Base-by-base conservation (phyloP, 768 basidiomycete genomes). In the Amanita rubescens region DNA sequence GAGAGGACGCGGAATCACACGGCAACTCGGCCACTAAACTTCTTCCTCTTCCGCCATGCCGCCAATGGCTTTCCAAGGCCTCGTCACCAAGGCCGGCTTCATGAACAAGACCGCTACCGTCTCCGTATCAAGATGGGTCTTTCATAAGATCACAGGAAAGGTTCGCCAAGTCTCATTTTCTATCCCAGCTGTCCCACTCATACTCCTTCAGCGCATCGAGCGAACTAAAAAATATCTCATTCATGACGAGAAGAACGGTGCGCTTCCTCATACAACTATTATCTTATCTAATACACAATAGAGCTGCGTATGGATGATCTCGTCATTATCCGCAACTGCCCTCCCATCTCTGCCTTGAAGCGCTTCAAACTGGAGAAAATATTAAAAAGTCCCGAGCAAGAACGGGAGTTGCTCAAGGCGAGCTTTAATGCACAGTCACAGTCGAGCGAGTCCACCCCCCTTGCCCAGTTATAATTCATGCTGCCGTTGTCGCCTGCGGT, bases 91-190 rank as follows among this genome's bases (percentile, higher is more conserved):
- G 67, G 85, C 79, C 19, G 89, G 90, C 8, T 80, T 75, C 59
- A 92, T 92, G 89, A 74, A 82, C 51, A 91, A 90, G 65, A 92
- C 90, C 0, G 90, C 78, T 12, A 92, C 90, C 0, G 89, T 92
- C 45, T 84, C 86, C 0, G 88, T 92, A 7, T 82, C 85, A 20
- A 79, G 90, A 53, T 81, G 76, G 73, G 74, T 86, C 35, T 68
- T 80, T n/a, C 88, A 92, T 62, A 78, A 79, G 56, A 62, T 79
- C 44, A 91, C 89, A 4, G 82, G 85, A 59, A 92, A 92, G 76
- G 90, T 90, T 58, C 59, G 75, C 48, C n/a, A n/a, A n/a, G 42
- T 39, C 38, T 46, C 3, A 17, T 12, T 20, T 19, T 50, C 33
- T 45, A 6, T 11, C 6, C 19, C 35, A 14, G 14, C 37, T 1